phyloP scores from a whole-genome alignment of 1,139 yeast genomes.

The Pichia sp. region DNA sequence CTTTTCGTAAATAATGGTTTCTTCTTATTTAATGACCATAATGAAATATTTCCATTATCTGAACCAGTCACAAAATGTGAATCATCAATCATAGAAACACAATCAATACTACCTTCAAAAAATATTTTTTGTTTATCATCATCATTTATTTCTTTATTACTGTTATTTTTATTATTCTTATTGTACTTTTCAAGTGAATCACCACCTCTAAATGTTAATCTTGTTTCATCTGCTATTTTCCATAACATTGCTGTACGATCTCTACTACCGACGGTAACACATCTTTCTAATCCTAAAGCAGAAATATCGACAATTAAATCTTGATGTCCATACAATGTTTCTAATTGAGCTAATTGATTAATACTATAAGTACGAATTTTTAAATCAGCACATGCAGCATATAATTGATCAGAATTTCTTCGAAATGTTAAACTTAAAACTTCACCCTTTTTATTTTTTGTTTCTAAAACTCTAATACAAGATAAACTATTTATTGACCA shows the following conservation, averaged over 20 bases:
- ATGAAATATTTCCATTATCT: conserved; percentile 80
- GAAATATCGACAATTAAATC: conserved; percentile 78
- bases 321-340: conserved; percentile 91
- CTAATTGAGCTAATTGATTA: conserved; percentile 83
- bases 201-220: conserved; percentile 91
- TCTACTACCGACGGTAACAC: conserved; percentile 92
- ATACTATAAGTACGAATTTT: conserved; percentile 83
- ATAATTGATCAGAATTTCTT: conserved; percentile 74
- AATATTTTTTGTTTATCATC: conserved; percentile 30
- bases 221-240: conserved; percentile 93
- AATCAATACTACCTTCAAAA: conserved; percentile 86
- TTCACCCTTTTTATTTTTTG: conserved; percentile 61
- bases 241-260: conserved; percentile 94
- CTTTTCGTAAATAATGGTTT: conserved; percentile 70
- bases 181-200: conserved; percentile 43
- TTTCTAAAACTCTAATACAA: conserved; percentile 70
- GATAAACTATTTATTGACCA: conserved; percentile 81
- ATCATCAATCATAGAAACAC: conserved; percentile 87
- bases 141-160: not conserved
- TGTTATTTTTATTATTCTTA: conserved; percentile 29
- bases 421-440: conserved; percentile 74
- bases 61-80: conserved; percentile 90
- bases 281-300: conserved; percentile 77
- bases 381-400: conserved; percentile 89
- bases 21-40: conserved; percentile 89